A percentile compares a stretch with the other conserved stretches of the same genome.
phyloP scores from a whole-genome alignment of 768 basidiomycete species.

The Leccinum longicurvipes region DNA sequence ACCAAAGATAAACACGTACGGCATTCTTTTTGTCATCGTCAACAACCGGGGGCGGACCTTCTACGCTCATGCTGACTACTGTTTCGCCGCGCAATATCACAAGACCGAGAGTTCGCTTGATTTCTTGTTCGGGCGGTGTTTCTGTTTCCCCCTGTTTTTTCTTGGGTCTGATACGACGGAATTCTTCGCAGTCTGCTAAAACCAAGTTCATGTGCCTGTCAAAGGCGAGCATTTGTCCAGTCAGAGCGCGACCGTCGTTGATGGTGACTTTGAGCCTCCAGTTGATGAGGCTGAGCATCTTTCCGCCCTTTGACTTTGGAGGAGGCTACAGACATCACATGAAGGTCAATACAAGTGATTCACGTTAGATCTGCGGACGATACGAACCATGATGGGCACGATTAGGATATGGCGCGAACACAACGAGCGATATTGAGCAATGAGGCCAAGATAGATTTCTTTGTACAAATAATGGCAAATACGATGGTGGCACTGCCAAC shows the following conservation, averaged over 20 bases:
- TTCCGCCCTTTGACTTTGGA: conserved; percentile 96
- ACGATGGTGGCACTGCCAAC: conserved; percentile 2
- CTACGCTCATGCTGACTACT: conserved; percentile 91
- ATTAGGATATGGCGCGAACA: conserved; percentile 22
- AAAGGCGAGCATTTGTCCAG: conserved; percentile 99
- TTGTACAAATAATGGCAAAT: conserved; percentile 35
- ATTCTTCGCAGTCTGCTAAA: conserved; percentile 97
- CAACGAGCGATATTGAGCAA: conserved; percentile 22
- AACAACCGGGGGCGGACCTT: conserved; percentile 89
- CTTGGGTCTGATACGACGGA: conserved; percentile 87
- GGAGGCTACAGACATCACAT: conserved; percentile 58
- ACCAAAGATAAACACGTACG: conserved; percentile 41
- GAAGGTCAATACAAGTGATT: conserved; percentile 7
- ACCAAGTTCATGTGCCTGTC: conserved; percentile 99
- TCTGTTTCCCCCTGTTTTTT: conserved; percentile 80
- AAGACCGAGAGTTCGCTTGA: conserved; percentile 94
- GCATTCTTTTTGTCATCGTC: conserved; percentile 87
- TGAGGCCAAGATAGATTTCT: conserved; percentile 18
- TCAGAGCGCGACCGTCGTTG: conserved; percentile 93
- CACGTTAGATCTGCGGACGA: conserved; percentile 11
- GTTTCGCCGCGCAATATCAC: conserved; percentile 96
- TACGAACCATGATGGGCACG: conserved; percentile 58
- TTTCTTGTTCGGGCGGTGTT: conserved; percentile 79
- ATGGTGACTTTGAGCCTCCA: conserved; percentile 97
- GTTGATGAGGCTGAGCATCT: conserved; percentile 97